Base-by-base conservation (phyloP, 371 early-diverging fungal species). In the Rhizomucor miehei region DNA sequence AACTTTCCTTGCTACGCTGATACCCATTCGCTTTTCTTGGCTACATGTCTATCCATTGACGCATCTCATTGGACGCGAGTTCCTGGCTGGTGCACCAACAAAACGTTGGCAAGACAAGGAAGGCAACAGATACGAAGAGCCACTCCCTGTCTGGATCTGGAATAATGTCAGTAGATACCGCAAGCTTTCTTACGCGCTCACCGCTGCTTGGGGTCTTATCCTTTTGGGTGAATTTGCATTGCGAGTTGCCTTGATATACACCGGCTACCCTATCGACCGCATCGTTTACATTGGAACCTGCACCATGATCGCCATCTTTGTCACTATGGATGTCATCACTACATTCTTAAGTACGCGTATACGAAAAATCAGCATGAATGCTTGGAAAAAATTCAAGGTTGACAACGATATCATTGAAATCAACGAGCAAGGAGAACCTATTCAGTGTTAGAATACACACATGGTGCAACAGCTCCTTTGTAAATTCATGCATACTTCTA, bases 1-100 rank as follows among this genome's bases (percentile, higher is more conserved):
- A 3, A 51, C 67, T 52, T 80, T 80, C 53, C 44, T 77, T 11
- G 24, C 63, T 9, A 70, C 76, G 1, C 23, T 80, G 23, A 64
- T 80, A 13, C 80, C 80, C n/a, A 24, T 77, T 34, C 51, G 51
- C 12, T 72, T 66, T 13, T 53, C 56, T 17, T 63, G 69, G 59
- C 62, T 73, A 46, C 46, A 23, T 0, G 34, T 71, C 20, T 52
- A 58, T 17, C 79, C 77, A 1, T 11, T 75, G 44, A 61, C 69
- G 1, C 65, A 53, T 56, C 43, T 66, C 44, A 23, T 73, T 43
- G 60, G 60, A 21, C 60, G 60, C 13, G 60, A 66, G 52, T 65
- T 71, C 67, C 51, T 62, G 36, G 38, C 57, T 17, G 66, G 60
- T 16, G 38, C 49, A 8, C 61, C 56, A n/a, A 62, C 60, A 1